Evolutionary conservation across 192 early-diverging fungal genomes (phyloP), one percentile per base, ranked within the genome.

Genomic region (Backusella mclennaniae): DNA sequence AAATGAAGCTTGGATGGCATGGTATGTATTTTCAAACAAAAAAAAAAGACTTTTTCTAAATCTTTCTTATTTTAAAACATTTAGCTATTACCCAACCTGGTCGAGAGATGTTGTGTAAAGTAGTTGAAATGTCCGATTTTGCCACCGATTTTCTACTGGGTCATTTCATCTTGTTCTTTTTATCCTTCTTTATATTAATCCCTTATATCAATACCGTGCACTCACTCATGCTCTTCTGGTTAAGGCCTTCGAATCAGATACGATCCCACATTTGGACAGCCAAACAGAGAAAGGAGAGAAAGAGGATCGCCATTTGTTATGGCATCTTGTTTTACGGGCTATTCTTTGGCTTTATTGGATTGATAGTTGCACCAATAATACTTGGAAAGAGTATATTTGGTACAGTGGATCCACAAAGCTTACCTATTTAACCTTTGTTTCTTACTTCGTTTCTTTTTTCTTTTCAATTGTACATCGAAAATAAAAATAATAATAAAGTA

Each of bases 91-190:
- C 89, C 26, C 91, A 92, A 79, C 92, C 92, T 6, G 78, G 93
- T 80, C 92, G 95, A 52, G 95, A 96, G 81, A 94, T 85, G 77
- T 49, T 93, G 49, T 93, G 93, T 87, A 96, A 96, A 86, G 88
- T 92, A 66, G 89, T 95, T 42, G 95, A 96, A 83, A 92, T 93
- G 92, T 88, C 88, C 6, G 84, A 92, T 75, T 96, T 94, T 84
- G 83, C 95, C 3, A 88, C 89, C 15, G 94, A 95, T 67, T 92
- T 96, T 83, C 80, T 95, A 19, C 82, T 93, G 33, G 91, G 93
- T 0, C 95, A 95, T 59, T 66, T 92, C 56, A 89, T 95, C 41
- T 75, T 95, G 46, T 94, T 96, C 78, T 85, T 94, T 72, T 78
- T 96, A 49, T 90, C 88, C 17, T 77, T 91, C 44, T 87, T 94